Evolutionary conservation across 2,329 filamentous ascomycete species (phyloP), one percentile per base, ranked within the genome.

Genomic region (Fusarium redolens): DNA sequence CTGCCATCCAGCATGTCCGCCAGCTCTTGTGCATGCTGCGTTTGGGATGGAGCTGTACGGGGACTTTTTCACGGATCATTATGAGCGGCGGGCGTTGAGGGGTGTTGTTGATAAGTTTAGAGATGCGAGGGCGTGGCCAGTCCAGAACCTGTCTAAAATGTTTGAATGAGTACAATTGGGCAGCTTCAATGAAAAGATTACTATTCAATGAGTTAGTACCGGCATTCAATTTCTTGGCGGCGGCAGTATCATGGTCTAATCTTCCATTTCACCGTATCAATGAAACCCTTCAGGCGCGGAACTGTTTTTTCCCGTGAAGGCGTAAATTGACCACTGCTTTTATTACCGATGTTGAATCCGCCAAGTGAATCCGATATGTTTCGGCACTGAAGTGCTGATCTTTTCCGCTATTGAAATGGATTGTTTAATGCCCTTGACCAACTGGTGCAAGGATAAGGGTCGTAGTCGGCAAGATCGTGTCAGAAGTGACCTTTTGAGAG

Each of bases 101-200:
- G 82, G 77, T 0, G 84, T 84, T 6, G 81, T 82, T 8, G 85
- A 86, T 54, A 85, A 82, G 51, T 87, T 86, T 60, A 81, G 82
- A 10, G 84, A 84, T 52, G 78, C 81, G 18, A 79, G 81, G 31
- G 82, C 82, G 3, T 84, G 82, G 82, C 82, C 82, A 1, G 82
- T 83, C 1, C 76, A 79, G 63, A 79, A 79, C 14, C 61, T 83
- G 38, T 75, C 82, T 18, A 79, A 78, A 17, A 83, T 83, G 80
- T 83, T 83, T 65, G 74, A 73, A 25, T 77, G 43, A 48, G 8
- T 1, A n/a, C 18, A 17, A 33, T 20, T 17, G 5, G 28, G 7
- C 6, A 7, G 6, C 7, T 28, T 28, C 6, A 28, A 28, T 7
- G 28, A 28, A 7, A 3, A 1, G 20, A 57, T 56, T 41, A 41